Conservation (phyloP, 139 green algal genomes). For the Picochlorum sp. region DNA sequence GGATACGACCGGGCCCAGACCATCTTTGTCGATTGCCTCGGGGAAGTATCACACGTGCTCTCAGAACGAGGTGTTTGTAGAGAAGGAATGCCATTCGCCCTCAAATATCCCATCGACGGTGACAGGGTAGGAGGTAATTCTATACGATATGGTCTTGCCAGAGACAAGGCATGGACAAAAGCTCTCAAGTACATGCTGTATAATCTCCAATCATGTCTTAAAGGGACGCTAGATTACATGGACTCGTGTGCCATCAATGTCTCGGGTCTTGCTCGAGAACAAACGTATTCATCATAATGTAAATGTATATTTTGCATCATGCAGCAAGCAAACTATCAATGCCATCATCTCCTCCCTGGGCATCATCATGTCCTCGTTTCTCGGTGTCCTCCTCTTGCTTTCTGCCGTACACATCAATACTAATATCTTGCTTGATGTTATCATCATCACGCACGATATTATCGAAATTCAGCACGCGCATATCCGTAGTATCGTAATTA, state of each 20-base stretch:
- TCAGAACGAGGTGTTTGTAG: background rate
- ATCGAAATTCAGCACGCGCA: conserved; percentile 82
- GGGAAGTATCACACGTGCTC: conserved; percentile 75
- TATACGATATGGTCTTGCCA: conserved; percentile 74
- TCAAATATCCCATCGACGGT: conserved; percentile 77
- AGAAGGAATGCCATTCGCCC: conserved; percentile 50
- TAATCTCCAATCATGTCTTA: conserved; percentile 49
- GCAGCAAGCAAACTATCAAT: too few species aligned
- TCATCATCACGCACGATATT: conserved; percentile 78
- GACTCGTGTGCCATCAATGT: background rate
- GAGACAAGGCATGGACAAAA: conserved; percentile 83
- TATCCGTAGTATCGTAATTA: conserved; percentile 79
- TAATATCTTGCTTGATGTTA: conserved; percentile 93
- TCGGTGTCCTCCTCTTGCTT: conserved; percentile 26
- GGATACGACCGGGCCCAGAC: conserved; percentile 82
- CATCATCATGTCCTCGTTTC: background rate
- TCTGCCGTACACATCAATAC: conserved; percentile 87
- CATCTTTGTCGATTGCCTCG: conserved; percentile 68
- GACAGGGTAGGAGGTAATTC: conserved; percentile 76
- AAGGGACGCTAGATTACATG: conserved; percentile 8
- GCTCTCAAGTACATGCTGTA: conserved; percentile 88
- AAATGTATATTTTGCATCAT: too few species aligned
- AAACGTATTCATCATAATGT: background rate
- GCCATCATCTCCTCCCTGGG: background rate
- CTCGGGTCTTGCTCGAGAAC: conserved; percentile 1